Percentiles rank a stretch among this genome's conserved stretches.
Evolutionary conservation across 2,329 filamentous ascomycete species (phyloP).

Genomic region (Curvularia hawaiiensis): DNA sequence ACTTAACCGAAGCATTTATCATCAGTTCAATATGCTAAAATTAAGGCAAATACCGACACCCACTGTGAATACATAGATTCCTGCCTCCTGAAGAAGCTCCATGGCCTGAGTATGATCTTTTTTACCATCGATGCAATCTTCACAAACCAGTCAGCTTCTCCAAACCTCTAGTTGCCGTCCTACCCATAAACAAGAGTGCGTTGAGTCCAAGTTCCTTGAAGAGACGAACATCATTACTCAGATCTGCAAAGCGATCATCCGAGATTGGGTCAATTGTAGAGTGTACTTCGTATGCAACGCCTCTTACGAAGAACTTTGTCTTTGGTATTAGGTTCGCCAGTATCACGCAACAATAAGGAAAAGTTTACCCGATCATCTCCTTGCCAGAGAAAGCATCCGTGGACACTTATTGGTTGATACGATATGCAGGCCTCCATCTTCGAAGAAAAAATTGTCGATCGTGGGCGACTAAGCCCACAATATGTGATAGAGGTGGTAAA

Average conservation of each 20-base stretch:
- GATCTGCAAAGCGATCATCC: conserved; percentile 1
- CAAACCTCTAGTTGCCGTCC: neutral
- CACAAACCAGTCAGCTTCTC: neutral
- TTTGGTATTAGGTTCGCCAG: neutral
- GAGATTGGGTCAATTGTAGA: neutral
- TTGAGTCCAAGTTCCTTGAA: conserved; percentile 20
- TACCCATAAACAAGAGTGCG: conserved; percentile 16
- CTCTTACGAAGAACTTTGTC: neutral
- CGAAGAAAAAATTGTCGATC: neutral
- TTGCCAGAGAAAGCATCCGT: neutral
- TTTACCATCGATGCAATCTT: conserved; percentile 16
- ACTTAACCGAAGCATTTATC: neutral
- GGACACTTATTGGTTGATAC: neutral
- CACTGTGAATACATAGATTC: conserved; percentile 17
- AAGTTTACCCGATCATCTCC: neutral
- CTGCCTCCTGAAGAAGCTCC: conserved; percentile 19
- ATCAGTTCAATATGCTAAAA: neutral
- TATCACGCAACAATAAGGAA: neutral
- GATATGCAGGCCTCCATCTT: neutral
- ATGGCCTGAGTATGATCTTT: conserved; percentile 16
- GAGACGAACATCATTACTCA: conserved; percentile 12
- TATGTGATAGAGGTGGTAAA: neutral
- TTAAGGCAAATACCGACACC: neutral
- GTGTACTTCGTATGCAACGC: neutral
- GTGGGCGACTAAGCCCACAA: neutral